A percentile compares a stretch with the other conserved stretches of the same genome.
Conservation (phyloP, 805 yeast genomes). For the Cyberlindnera euphorbiiphila region DNA sequence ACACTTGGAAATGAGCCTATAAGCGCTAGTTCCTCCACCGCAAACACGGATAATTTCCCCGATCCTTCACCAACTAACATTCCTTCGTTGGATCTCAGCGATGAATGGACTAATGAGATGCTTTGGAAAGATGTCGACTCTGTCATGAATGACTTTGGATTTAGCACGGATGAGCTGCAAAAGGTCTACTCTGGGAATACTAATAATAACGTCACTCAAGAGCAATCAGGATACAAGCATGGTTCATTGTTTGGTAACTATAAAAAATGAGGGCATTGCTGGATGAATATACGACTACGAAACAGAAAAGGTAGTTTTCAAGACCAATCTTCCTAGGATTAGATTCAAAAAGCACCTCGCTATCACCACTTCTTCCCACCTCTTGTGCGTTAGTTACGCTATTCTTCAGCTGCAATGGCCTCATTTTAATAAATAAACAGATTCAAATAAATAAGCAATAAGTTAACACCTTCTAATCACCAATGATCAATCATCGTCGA, state of each 20-base stretch:
- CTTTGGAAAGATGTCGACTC: slow-evolving; percentile 77
- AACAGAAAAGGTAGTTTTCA: no score
- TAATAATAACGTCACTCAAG: background rate
- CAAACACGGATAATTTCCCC: slow-evolving; percentile 3
- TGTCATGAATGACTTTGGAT: slow-evolving; percentile 90
- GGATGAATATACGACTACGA: no score
- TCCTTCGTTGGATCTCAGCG: slow-evolving; percentile 34
- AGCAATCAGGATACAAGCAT: slow-evolving; percentile 1
- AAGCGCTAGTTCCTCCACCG: slow-evolving; percentile 1
- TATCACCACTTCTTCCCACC: no score
- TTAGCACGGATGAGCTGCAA: slow-evolving; percentile 46
- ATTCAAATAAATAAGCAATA: background rate
- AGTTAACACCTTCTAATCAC: no score
- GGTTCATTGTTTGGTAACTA: slow-evolving; percentile 6
- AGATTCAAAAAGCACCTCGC: no score
- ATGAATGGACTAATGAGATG: slow-evolving; percentile 41
- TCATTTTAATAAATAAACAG: slow-evolving; percentile 2
- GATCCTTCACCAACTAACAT: slow-evolving; percentile 23
- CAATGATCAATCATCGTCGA: slow-evolving; percentile 22
- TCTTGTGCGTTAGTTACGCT: no score
- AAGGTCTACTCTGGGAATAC: no score
- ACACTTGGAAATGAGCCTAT: slow-evolving; percentile 3
- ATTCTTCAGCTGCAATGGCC: no score
- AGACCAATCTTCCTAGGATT: no score
- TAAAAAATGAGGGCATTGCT: background rate